These are phyloP conservation scores for Didymella sp. DNA, from an alignment of 2,329 filamentous ascomycete species.

Conservation along the genomic window DNA sequence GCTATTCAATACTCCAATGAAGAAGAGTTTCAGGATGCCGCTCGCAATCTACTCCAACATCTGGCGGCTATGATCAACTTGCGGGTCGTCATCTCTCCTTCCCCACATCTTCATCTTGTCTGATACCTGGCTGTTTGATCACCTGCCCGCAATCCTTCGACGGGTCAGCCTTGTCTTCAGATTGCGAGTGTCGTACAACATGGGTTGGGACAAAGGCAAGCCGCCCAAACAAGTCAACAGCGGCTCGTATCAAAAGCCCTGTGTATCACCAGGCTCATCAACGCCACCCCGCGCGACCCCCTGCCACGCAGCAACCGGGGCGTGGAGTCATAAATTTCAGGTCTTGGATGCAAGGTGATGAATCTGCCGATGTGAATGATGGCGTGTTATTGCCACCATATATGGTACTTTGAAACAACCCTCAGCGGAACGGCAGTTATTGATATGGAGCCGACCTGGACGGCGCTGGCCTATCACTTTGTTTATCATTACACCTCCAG, in stretches of 20 bases:
- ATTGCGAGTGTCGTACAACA: not conserved
- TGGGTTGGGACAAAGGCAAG: not conserved
- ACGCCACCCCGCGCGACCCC: not conserved
- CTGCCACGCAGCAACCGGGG: not conserved
- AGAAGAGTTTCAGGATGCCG: slow-evolving; percentile 1
- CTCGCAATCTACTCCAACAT: slow-evolving; percentile 9
- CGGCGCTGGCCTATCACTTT: not conserved
- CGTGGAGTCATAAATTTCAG: not conserved
- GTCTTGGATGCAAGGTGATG: not conserved
- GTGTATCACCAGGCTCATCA: not conserved
- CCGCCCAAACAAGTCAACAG: not conserved
- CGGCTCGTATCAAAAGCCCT: slow-evolving; percentile 1
- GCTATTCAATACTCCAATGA: not conserved
- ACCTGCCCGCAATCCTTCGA: not conserved
- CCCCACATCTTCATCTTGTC: slow-evolving; percentile 8
- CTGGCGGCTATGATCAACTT: not conserved
- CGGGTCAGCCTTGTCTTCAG: not conserved
- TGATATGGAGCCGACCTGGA: not conserved
- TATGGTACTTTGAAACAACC: slow-evolving; percentile 1
- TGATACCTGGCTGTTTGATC: slow-evolving; percentile 13
- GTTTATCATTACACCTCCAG: not conserved
- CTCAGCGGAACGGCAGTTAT: slow-evolving; percentile 4
- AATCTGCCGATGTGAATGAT: not conserved
- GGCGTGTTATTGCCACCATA: slow-evolving; percentile 9
- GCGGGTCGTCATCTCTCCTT: not conserved